A percentile compares a stretch with the other conserved stretches of the same genome.
Evolutionary conservation across 441 rosid genomes (phyloP).

Genomic region (Oxalis stricta): DNA sequence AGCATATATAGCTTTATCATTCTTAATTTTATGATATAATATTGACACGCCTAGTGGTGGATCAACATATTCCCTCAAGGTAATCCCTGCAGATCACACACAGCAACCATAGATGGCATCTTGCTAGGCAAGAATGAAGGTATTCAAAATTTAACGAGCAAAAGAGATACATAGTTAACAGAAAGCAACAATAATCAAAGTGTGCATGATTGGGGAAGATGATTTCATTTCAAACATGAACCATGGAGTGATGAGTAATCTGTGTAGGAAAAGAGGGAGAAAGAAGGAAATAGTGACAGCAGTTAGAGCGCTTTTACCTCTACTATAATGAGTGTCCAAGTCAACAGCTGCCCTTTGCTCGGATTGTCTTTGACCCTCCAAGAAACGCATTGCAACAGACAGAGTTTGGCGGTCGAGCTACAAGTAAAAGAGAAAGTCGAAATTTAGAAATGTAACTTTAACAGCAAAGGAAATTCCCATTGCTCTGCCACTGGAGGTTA

Average conservation of each 20-base stretch:
- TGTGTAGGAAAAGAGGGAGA: too few relatives aligned
- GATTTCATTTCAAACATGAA: too few relatives aligned
- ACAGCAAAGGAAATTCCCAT: not conserved
- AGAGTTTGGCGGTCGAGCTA: constrained; percentile 61
- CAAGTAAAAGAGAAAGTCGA: constrained; percentile 10
- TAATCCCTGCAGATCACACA: constrained; percentile 55
- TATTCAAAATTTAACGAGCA: too few relatives aligned
- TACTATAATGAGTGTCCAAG: constrained; percentile 84
- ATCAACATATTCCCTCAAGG: constrained; percentile 58
- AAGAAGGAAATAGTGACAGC: not conserved
- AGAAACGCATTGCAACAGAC: constrained; percentile 70
- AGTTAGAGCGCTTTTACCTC: constrained; percentile 23
- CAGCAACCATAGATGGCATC: too few relatives aligned
- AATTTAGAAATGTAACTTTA: constrained; percentile 4
- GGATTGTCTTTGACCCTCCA: constrained; percentile 82
- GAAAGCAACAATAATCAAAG: too few relatives aligned
- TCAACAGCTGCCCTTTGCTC: constrained; percentile 92
- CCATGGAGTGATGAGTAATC: too few relatives aligned
- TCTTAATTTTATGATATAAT: constrained; percentile 64
- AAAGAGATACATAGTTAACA: too few relatives aligned
- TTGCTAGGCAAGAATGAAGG: too few relatives aligned
- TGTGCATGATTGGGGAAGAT: too few relatives aligned
- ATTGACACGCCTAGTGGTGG: constrained; percentile 47
- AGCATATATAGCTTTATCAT: too few relatives aligned
- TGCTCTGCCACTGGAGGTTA: not conserved